phyloP scores from a whole-genome alignment of 2,329 filamentous ascomycete species.

The Beauveria varroae region DNA sequence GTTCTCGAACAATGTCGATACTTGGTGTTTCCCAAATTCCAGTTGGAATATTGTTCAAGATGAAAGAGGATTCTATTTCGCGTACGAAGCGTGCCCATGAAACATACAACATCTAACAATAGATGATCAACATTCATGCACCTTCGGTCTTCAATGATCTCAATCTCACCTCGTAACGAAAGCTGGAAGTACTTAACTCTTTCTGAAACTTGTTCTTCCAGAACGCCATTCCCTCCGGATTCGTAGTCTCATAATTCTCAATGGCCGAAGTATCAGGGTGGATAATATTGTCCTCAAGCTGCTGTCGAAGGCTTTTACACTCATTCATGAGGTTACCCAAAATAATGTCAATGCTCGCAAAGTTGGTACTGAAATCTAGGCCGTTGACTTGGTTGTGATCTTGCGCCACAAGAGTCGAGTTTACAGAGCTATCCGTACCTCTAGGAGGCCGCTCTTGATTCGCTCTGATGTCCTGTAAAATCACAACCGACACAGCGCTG shows the following conservation, averaged over 20 bases:
- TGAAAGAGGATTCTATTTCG: constrained; percentile 9
- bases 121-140: too few species aligned
- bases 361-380: constrained; percentile 12
- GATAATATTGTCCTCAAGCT: constrained; percentile 12
- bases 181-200: constrained; percentile 10
- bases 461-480: constrained; percentile 12
- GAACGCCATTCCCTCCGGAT: constrained; percentile 13
- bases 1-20: constrained; percentile 10
- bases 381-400: neutral
- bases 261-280: constrained; percentile 11
- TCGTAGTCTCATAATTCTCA: constrained; percentile 12
- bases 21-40: constrained; percentile 6
- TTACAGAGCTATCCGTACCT: neutral
- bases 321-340: constrained; percentile 10
- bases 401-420: neutral
- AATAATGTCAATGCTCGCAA: constrained; percentile 13
- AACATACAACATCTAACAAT: constrained; percentile 11
- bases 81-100: constrained; percentile 12
- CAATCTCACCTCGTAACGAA: constrained; percentile 12
- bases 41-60: constrained; percentile 9
- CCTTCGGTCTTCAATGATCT: too few species aligned
- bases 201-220: constrained; percentile 14
- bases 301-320: constrained; percentile 12
- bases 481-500: constrained; percentile 12
- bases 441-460: neutral